phyloP scores from a whole-genome alignment of 1,139 yeast species.

The Geotrichum restrictum region DNA sequence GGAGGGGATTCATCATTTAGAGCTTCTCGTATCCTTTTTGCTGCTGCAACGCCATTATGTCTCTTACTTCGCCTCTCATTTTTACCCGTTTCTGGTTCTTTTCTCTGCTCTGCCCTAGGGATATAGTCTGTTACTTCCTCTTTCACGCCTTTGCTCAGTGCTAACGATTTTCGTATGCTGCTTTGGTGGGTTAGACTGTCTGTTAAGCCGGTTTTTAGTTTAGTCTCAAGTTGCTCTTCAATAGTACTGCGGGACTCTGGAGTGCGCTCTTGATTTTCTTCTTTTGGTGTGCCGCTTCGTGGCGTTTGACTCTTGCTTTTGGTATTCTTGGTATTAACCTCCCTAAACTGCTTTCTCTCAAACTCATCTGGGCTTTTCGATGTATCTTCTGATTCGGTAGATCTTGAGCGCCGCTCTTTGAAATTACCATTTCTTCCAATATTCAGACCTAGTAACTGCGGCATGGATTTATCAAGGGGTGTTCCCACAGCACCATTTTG shows the following conservation, averaged over 20 bases:
- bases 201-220: slow-evolving; percentile 41
- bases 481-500: not conserved
- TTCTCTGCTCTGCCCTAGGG: slow-evolving; percentile 3
- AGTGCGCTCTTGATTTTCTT: slow-evolving; percentile 7
- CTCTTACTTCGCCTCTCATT: slow-evolving; percentile 5
- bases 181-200: slow-evolving; percentile 42
- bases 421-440: not conserved
- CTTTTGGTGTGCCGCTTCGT: slow-evolving; percentile 6
- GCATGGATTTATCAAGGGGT: not conserved
- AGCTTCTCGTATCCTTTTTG: slow-evolving; percentile 12
- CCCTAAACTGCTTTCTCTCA: slow-evolving; percentile 14
- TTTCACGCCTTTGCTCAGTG: not conserved
- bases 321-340: not conserved
- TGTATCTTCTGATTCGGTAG: slow-evolving; percentile 23
- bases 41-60: slow-evolving; percentile 4
- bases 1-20: slow-evolving; percentile 5
- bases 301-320: slow-evolving; percentile 14
- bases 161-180: slow-evolving; percentile 35
- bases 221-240: slow-evolving; percentile 6
- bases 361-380: slow-evolving; percentile 21
- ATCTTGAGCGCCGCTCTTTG: slow-evolving; percentile 21
- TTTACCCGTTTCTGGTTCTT: not conserved
- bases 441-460: not conserved
- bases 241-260: slow-evolving; percentile 8
- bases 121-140: slow-evolving; percentile 7